Evolutionary conservation across 345 rosid genomes (phyloP).

Genomic region (Turnera subulata): DNA sequence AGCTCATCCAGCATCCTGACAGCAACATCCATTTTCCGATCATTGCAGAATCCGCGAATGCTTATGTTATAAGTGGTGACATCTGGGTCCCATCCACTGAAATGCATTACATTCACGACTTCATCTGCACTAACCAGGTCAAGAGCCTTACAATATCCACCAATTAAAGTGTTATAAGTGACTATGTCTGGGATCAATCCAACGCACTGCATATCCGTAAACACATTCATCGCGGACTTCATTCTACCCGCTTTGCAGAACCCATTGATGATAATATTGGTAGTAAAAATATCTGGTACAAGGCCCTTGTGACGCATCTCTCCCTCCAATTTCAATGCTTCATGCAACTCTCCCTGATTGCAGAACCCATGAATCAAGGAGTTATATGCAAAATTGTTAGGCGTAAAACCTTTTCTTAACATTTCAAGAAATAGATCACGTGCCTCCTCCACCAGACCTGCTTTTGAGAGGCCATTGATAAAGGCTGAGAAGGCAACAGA

Average conservation of each 20-base stretch:
- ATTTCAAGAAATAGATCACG: conserved; percentile 47
- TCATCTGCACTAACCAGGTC: conserved; percentile 49
- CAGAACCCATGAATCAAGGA: conserved; percentile 62
- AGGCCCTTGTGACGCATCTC: conserved; percentile 60
- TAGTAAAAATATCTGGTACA: conserved; percentile 53
- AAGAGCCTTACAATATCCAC: conserved; percentile 49
- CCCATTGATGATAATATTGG: conserved; percentile 59
- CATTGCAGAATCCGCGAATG: conserved; percentile 46
- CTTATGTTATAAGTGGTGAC: conserved; percentile 54
- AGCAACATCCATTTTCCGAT: conserved; percentile 45
- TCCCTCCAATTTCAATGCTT: conserved; percentile 51
- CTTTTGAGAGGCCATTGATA: conserved; percentile 60
- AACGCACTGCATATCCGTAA: conserved; percentile 35
- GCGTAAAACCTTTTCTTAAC: conserved; percentile 47
- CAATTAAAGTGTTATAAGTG: conserved; percentile 67
- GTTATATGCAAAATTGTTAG: conserved; percentile 65
- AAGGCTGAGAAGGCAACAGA: conserved; percentile 60
- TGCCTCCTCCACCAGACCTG: conserved; percentile 60
- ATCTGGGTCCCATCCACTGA: conserved; percentile 56
- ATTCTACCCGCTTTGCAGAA: conserved; percentile 51
- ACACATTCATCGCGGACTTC: conserved; percentile 45
- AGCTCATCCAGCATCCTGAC: conserved; percentile 31
- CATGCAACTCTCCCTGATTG: conserved; percentile 40
- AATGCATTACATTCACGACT: conserved; percentile 41
- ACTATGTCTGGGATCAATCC: conserved; percentile 62